These are phyloP conservation scores for Chlorella sorokiniana DNA, from an alignment of 139 green algal genomes.

Conservation along the genomic window DNA sequence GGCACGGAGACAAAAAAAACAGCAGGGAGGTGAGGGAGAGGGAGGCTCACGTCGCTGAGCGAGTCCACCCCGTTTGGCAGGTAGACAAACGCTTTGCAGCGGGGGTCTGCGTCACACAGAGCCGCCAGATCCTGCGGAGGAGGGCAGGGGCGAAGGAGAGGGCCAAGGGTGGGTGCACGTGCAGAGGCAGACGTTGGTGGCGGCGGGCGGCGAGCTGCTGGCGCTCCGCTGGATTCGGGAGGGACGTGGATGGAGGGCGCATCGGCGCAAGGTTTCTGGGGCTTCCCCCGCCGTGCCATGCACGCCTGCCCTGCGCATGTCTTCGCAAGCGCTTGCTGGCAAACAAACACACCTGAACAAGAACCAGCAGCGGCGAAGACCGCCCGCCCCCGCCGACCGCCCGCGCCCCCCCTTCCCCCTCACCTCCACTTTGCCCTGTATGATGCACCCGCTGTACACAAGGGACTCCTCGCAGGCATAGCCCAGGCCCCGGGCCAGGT, in stretches of 20 bases:
- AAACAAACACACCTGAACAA: neutral
- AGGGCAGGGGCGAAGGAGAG: neutral
- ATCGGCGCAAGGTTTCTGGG: too few species aligned
- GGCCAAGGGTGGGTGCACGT: neutral
- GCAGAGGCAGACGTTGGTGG: neutral
- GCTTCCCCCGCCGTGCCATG: too few species aligned
- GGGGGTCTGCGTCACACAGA: slow-evolving; percentile 16
- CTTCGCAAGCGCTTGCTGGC: too few species aligned
- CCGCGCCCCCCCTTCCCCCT: neutral
- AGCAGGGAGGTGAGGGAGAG: neutral
- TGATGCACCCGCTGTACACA: slow-evolving; percentile 22
- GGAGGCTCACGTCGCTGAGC: neutral
- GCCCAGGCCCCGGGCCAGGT: slow-evolving; percentile 27
- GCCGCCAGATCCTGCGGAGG: slow-evolving; percentile 12
- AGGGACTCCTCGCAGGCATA: slow-evolving; percentile 16
- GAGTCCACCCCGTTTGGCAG: slow-evolving; percentile 29
- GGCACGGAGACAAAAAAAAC: too few species aligned
- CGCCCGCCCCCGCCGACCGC: neutral
- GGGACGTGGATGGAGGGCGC: too few species aligned
- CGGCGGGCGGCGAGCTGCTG: neutral
- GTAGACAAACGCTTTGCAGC: slow-evolving; percentile 42
- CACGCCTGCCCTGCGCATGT: too few species aligned
- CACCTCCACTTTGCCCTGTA: slow-evolving; percentile 19
- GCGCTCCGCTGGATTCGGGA: too few species aligned
- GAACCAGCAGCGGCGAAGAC: neutral